phyloP scores from a whole-genome alignment of 1,139 yeast genomes.

The Casaregolazyma lundiana region DNA sequence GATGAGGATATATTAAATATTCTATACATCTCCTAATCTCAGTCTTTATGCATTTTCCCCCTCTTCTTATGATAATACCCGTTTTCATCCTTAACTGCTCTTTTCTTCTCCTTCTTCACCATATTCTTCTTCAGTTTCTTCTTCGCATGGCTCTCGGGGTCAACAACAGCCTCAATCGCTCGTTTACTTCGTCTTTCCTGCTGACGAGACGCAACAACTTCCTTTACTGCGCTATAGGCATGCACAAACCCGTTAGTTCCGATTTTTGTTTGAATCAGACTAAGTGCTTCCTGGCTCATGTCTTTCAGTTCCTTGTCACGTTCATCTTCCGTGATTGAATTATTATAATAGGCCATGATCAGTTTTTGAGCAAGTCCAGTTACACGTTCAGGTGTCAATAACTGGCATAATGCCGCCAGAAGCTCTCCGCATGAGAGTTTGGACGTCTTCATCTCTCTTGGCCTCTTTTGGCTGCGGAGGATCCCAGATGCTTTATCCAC shows the following conservation, averaged over 20 bases:
- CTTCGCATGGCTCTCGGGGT: conserved; percentile 77
- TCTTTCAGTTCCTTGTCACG: conserved; percentile 50
- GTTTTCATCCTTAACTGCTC: conserved; percentile 65
- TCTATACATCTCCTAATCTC: no score
- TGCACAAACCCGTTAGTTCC: conserved; percentile 72
- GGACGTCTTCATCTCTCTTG: conserved; percentile 49
- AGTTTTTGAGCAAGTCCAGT: conserved; percentile 25
- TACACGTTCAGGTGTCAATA: conserved; percentile 19
- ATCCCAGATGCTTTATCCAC: conserved; percentile 56
- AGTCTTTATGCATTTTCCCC: conserved; percentile 35
- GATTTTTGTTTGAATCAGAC: conserved; percentile 60
- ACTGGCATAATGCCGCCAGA: conserved; percentile 32
- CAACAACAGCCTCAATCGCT: conserved; percentile 69
- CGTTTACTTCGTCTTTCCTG: conserved; percentile 71
- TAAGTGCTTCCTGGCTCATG: conserved; percentile 64
- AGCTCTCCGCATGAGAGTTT: conserved; percentile 54
- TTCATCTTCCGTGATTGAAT: conserved; percentile 43
- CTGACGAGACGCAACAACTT: conserved; percentile 56
- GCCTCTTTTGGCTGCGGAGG: conserved; percentile 59
- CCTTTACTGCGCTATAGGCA: conserved; percentile 60
- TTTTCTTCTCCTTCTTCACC: conserved; percentile 65
- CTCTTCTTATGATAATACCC: conserved; percentile 69
- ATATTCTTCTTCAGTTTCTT: conserved; percentile 74
- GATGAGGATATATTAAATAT: no score
- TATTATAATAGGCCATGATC: conserved; percentile 56